Evolutionary conservation across 2,329 filamentous ascomycete genomes (phyloP), one percentile per base, ranked within the genome.

Genomic region (Tolypocladium endophyticum): DNA sequence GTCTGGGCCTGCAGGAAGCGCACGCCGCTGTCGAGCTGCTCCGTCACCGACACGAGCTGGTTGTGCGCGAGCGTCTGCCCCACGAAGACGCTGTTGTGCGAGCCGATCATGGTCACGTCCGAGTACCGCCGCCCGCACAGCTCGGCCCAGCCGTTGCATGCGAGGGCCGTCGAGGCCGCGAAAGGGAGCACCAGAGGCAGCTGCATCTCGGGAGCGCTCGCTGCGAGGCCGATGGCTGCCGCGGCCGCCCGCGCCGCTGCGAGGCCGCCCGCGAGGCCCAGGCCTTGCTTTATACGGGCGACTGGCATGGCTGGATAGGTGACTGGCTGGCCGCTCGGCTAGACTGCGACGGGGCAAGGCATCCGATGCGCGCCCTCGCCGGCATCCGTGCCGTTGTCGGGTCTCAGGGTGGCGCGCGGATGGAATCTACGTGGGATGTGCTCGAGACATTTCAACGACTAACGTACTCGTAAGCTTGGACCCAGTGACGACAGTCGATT

Each of bases 81-180:
- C 47, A 86, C 80, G 66, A 89, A 89, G 43, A 84, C 80, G 18
- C 81, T 82, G 73, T 89, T 81, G 72, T 89, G 87, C 8, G 86
- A 78, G 30, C 85, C 87, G 23, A 86, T 73, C 61, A 82, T 80
- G n/a, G 81, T 81, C 58, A 87, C 70, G 43, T 85, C 78, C 62
- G 83, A 82, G 73, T 87, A 88, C 50, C 70, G 72, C 45, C 81
- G 79, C 55, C 70, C 68, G 72, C 85, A 88, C 59, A 84, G 80
- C 45, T 77, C 77, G 1, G 78, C 66, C 58, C 79, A 75, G 62
- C 84, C 84, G 67, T 88, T 88, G 74, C 85, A 88, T 63, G 66
- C 68, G 35, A 67, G 57, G 18, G 60, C 65, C 35, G 58, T 61
- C 30, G 58, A 59, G 18, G 58, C 58, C 9, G 62, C 59, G 55